These are phyloP conservation scores for Epichloe gansuensis DNA, from an alignment of 2,329 filamentous ascomycete species.

Conservation along the genomic window DNA sequence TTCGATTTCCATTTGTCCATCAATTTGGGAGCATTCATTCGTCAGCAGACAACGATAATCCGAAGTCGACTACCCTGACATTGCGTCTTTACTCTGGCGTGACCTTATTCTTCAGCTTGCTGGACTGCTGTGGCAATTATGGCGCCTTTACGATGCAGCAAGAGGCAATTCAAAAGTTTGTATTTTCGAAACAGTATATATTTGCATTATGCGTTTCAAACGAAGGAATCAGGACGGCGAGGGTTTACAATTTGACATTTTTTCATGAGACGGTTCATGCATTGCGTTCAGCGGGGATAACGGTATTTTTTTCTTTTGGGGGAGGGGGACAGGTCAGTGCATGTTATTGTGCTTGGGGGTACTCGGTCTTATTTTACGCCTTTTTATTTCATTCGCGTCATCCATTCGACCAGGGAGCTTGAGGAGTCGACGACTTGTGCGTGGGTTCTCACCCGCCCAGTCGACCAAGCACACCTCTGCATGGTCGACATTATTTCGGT, in stretches of 20 bases:
- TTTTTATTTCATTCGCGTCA: slow-evolving; percentile 6
- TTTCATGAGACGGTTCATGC: slow-evolving; percentile 23
- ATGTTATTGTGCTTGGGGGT: slow-evolving; percentile 7
- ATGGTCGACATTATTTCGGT: slow-evolving; percentile 8
- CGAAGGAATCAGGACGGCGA: slow-evolving; percentile 9
- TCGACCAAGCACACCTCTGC: neutral
- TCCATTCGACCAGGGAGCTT: neutral
- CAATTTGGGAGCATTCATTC: neutral
- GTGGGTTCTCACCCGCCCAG: neutral
- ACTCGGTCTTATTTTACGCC: neutral
- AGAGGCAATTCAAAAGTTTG: slow-evolving; percentile 13
- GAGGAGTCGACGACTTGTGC: neutral
- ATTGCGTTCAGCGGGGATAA: slow-evolving; percentile 27
- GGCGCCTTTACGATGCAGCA: slow-evolving; percentile 7
- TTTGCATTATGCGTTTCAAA: slow-evolving; percentile 16
- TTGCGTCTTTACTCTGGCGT: neutral
- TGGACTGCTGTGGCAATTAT: neutral
- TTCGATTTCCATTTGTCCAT: slow-evolving; percentile 1
- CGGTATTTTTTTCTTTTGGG: slow-evolving; percentile 7
- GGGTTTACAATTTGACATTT: neutral
- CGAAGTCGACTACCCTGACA: neutral
- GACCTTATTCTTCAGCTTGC: neutral
- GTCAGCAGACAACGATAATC: neutral
- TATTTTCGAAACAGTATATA: slow-evolving; percentile 15
- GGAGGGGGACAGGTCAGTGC: slow-evolving; percentile 1